Percentiles rank a stretch among this genome's conserved stretches.
phyloP scores from a whole-genome alignment of 495 filamentous ascomycete species.

The Hypoxylon intermedium region DNA sequence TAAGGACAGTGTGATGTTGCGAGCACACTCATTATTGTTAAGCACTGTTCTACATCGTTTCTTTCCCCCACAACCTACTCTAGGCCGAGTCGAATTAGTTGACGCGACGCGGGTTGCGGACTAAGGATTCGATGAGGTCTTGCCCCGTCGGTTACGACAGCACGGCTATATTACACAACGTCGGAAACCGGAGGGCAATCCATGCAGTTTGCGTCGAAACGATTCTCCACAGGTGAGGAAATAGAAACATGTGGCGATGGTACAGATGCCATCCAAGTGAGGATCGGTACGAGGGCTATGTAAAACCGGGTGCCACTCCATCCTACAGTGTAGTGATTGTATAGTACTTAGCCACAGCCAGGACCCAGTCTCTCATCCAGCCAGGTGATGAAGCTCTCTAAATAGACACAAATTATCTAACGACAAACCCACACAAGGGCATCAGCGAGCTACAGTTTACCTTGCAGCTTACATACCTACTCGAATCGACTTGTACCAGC shows the following conservation, averaged over 20 bases:
- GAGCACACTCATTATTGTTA: neutral
- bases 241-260: neutral
- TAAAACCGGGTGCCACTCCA: slow-evolving; percentile 1
- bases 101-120: slow-evolving; percentile 18
- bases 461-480: neutral
- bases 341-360: slow-evolving; percentile 1
- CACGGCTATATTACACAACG: neutral
- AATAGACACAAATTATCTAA: neutral
- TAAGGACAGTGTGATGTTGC: slow-evolving; percentile 3
- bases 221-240: slow-evolving; percentile 8
- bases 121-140: slow-evolving; percentile 14
- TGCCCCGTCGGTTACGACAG: neutral
- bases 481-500: neutral
- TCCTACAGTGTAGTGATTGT: neutral
- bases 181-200: neutral
- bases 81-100: slow-evolving; percentile 5
- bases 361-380: neutral
- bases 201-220: neutral
- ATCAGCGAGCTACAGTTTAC: neutral
- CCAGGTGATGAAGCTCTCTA: neutral
- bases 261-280: neutral
- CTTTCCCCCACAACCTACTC: neutral
- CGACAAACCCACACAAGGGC: neutral
- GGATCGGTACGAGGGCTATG: neutral
- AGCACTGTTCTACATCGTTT: neutral